Conservation (phyloP, 129 eudicot genomes). For the Flaveria bidentis region DNA sequence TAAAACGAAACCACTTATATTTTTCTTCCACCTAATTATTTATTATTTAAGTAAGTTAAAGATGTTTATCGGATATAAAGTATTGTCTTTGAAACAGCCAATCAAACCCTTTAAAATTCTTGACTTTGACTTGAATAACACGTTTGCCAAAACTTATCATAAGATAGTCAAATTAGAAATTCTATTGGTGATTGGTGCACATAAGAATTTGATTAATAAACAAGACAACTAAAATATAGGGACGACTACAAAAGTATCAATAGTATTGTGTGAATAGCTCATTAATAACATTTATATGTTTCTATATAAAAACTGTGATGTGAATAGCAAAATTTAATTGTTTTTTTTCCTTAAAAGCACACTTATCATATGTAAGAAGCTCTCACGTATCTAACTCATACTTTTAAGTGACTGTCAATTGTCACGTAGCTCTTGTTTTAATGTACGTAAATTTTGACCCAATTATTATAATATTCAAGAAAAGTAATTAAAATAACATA, state of each 20-base stretch:
- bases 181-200: neutral
- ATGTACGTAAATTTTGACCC: neutral
- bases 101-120: neutral
- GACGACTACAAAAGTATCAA: neutral
- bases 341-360: neutral
- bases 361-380: neutral
- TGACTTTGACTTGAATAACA: constrained; percentile 7
- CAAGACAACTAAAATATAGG: neutral
- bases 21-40: neutral
- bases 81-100: neutral
- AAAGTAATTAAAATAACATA: neutral
- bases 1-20: neutral
- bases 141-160: neutral
- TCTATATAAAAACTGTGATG: neutral
- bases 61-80: neutral
- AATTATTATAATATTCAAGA: neutral
- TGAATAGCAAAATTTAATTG: neutral
- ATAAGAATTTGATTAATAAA: neutral
- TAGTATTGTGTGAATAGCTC: neutral
- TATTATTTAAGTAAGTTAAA: neutral
- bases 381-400: neutral
- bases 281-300: neutral
- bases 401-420: neutral
- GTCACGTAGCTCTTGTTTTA: neutral
- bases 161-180: neutral